These are phyloP conservation scores for Chaetomium strumarium DNA, from an alignment of 2,329 filamentous ascomycete genomes.

Conservation along the genomic window DNA sequence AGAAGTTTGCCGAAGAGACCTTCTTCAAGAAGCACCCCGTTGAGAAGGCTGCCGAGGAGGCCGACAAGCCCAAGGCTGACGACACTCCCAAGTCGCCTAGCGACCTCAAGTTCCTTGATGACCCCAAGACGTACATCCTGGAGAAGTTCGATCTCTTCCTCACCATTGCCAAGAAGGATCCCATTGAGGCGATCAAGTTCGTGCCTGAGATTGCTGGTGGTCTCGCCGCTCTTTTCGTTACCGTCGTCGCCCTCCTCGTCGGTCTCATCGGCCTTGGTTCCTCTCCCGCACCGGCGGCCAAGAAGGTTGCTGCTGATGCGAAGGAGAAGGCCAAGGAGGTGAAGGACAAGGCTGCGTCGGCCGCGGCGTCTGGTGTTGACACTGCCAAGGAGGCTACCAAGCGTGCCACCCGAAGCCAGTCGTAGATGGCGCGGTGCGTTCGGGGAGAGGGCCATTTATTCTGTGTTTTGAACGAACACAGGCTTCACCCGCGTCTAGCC, in stretches of 20 bases:
- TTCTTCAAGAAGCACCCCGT: conserved; percentile 82
- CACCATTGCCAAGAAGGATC: conserved; percentile 73
- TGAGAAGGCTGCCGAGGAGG: conserved; percentile 75
- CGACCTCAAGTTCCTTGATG: conserved; percentile 83
- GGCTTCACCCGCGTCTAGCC: too few relatives aligned
- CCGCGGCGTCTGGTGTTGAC: conserved; percentile 57
- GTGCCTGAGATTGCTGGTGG: conserved; percentile 87
- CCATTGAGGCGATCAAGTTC: conserved; percentile 76
- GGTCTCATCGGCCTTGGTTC: conserved; percentile 54
- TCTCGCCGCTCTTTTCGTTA: conserved; percentile 65
- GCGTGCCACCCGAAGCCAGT: conserved; percentile 53
- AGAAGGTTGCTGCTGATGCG: conserved; percentile 60
- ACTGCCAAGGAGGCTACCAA: conserved; percentile 66
- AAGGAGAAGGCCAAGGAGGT: conserved; percentile 71
- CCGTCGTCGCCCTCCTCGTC: conserved; percentile 50
- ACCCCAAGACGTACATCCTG: conserved; percentile 79
- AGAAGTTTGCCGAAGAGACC: conserved; percentile 81
- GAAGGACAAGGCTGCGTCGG: conserved; percentile 64
- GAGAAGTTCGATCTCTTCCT: conserved; percentile 94
- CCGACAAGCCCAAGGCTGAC: conserved; percentile 68
- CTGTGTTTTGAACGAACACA: background rate
- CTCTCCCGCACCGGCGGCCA: conserved; percentile 61
- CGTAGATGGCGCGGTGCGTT: conserved; percentile 30
- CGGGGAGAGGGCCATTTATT: background rate
- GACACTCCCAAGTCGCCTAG: conserved; percentile 61